Base-by-base conservation (phyloP, 257 asterid species). In the Nemophila menziesii region DNA sequence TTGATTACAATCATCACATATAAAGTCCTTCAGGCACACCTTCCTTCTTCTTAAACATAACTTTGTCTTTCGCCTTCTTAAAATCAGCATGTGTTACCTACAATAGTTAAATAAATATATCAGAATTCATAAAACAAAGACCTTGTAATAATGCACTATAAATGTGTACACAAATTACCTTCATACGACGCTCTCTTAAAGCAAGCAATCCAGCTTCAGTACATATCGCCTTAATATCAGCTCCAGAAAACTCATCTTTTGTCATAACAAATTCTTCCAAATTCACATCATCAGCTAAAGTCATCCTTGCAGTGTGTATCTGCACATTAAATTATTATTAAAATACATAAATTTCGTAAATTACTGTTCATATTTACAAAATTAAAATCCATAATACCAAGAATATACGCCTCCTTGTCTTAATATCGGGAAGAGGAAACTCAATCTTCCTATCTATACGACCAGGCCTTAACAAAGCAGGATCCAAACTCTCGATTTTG, bases 201-300 rank as follows among this genome's bases (percentile, higher is more conserved):
- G 96, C 96, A 46, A 75, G 93, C 75, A 85, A 61, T 60, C 93
- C 96, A 56, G 96, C 93, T 75, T 85, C 96, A 14, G 96, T 81
- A 56, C 96, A 85, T 55, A 85, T 85, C 43, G 96, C 96, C 66
- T 81, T 85, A 57, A 85, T 85, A 62, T 85, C 96, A 60, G 96
- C 96, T 44, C 96, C 96, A 48, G 96, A 85, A 52, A 85, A 73
- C 70, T 81, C 96, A 47, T 81, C 93, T 51, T 85, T 85, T 16
- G 93, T 81, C 96, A 85, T 85, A 24, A 85, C 93, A 61, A 81
- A 85, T 65, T 85, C 96, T 62, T 85, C 93, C 26, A 85, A 75
- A 68, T 85, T 85, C 47, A 85, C 96, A 63, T 81, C 96, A 63
- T 75, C 92, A 57, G 93, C 60, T 73, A 85, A 65, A 21, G 89